Percentiles rank a stretch among this genome's conserved stretches.
phyloP scores from a whole-genome alignment of 2,329 filamentous ascomycete genomes.

The Aureobasidium sp. region DNA sequence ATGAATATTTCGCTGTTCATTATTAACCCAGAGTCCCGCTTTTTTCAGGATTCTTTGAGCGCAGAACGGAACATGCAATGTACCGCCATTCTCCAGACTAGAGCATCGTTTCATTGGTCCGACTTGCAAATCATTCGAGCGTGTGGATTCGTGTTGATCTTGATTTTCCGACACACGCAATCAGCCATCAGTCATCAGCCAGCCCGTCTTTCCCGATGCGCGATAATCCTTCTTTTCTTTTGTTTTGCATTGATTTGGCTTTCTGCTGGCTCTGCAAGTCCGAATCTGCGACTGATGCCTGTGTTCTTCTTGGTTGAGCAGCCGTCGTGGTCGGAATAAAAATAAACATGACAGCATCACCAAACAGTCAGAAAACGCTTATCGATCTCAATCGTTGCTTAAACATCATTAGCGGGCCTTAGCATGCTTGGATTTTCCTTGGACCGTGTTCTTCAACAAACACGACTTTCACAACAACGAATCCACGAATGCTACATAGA shows the following conservation, averaged over 20 bases:
- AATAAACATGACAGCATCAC: background rate
- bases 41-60: background rate
- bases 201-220: background rate
- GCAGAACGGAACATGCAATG: background rate
- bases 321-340: too few species aligned
- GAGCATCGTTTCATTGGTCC: background rate
- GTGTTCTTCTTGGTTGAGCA: too few species aligned
- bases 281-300: background rate
- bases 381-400: background rate
- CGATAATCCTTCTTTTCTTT: background rate
- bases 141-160: conserved; percentile 6
- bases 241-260: background rate
- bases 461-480: too few species aligned
- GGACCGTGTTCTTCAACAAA: too few species aligned
- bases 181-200: background rate
- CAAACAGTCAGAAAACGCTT: background rate
- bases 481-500: too few species aligned
- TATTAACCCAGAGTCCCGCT: conserved; percentile 3
- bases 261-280: background rate
- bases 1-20: conserved; percentile 2
- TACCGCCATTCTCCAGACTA: background rate
- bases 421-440: conserved; percentile 5
- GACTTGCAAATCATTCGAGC: background rate
- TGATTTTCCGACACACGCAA: conserved; percentile 4
- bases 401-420: background rate